Conservation (phyloP, 2,329 filamentous ascomycete genomes). For the Alternaria dauci region DNA sequence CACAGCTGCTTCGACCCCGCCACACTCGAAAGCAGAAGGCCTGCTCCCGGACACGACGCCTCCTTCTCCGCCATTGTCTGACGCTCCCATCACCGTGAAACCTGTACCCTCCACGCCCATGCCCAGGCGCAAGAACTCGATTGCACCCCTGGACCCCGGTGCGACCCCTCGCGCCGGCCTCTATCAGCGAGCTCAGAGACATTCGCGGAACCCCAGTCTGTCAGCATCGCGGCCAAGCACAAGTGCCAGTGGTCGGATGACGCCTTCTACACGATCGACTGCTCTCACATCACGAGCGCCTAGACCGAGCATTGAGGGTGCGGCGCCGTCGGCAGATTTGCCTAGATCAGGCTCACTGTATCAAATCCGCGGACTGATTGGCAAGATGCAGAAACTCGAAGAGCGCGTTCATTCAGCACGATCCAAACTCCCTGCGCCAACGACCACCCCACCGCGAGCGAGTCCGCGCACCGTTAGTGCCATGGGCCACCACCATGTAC, state of each 20-base stretch:
- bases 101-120: slow-evolving; percentile 52
- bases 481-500: slow-evolving; percentile 58
- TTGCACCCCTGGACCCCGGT: slow-evolving; percentile 61
- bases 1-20: slow-evolving; percentile 87
- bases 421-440: slow-evolving; percentile 87
- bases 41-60: slow-evolving; percentile 77
- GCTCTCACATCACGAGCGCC: slow-evolving; percentile 47
- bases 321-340: slow-evolving; percentile 61
- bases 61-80: slow-evolving; percentile 92
- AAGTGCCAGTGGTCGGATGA: slow-evolving; percentile 51
- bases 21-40: slow-evolving; percentile 70
- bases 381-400: slow-evolving; percentile 96
- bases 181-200: slow-evolving; percentile 56
- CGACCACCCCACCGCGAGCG: slow-evolving; percentile 76
- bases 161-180: slow-evolving; percentile 64
- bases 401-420: slow-evolving; percentile 89
- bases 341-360: slow-evolving; percentile 77
- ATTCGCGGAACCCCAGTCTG: slow-evolving; percentile 67
- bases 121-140: slow-evolving; percentile 53
- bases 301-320: slow-evolving; percentile 54
- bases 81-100: slow-evolving; percentile 70
- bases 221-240: slow-evolving; percentile 51
- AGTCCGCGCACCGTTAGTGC: slow-evolving; percentile 73
- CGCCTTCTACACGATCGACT: slow-evolving; percentile 53
- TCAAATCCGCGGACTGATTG: slow-evolving; percentile 92